Conservation (phyloP, 352 stramenopile genomes). For the Globisporangium emineosum region DNA sequence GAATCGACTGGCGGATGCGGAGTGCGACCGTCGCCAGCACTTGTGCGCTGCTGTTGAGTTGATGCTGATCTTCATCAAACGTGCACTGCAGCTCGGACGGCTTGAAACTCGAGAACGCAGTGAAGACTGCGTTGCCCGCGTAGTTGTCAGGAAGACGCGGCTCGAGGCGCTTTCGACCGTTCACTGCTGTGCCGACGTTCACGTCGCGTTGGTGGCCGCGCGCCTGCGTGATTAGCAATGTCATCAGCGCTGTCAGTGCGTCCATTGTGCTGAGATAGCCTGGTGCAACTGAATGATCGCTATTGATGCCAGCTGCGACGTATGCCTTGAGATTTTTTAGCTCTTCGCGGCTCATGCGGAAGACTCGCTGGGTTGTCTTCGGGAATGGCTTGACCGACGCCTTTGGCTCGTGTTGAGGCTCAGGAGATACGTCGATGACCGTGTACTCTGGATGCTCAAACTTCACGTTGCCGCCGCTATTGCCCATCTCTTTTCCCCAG, state of each 20-base stretch:
- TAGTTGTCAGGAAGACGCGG: conserved; percentile 15
- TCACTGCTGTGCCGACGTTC: conserved; percentile 16
- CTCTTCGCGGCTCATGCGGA: conserved; percentile 1
- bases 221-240: conserved; percentile 15
- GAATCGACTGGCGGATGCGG: conserved; percentile 16
- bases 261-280: conserved; percentile 15
- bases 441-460: conserved; percentile 19
- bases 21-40: conserved; percentile 1
- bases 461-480: not conserved
- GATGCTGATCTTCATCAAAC: not conserved
- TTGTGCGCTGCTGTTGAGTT: not conserved
- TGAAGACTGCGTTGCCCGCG: conserved; percentile 19
- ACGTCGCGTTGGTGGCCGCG: conserved; percentile 6
- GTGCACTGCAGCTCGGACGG: not conserved
- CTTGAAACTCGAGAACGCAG: conserved; percentile 13
- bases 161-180: conserved; percentile 6
- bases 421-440: not conserved
- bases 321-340: conserved; percentile 10
- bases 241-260: conserved; percentile 14
- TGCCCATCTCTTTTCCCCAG: not conserved
- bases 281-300: too few species aligned
- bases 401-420: not conserved
- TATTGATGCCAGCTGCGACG: not conserved
- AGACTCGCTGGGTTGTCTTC: conserved; percentile 2
- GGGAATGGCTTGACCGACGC: not conserved